A percentile compares a stretch with the other conserved stretches of the same genome.
These are phyloP conservation scores for Dothideomycetes sp. DNA, from an alignment of 2,329 filamentous ascomycete species.

Conservation along the genomic window DNA sequence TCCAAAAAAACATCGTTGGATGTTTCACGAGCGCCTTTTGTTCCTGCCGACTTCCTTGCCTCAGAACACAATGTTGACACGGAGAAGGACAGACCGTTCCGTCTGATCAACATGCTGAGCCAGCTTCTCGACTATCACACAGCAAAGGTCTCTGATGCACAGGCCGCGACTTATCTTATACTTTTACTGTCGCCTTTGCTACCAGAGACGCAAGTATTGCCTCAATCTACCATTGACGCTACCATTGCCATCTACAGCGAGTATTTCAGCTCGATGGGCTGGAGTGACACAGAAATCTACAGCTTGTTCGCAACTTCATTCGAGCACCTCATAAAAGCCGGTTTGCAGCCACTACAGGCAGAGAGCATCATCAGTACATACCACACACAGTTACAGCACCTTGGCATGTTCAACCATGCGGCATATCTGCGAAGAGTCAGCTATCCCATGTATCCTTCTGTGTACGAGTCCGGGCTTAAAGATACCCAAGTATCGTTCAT, in stretches of 20 bases:
- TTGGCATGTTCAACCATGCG: slow-evolving; percentile 42
- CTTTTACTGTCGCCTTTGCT: slow-evolving; percentile 39
- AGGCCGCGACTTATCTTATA: slow-evolving; percentile 39
- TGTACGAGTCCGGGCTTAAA: slow-evolving; percentile 48
- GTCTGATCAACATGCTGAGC: slow-evolving; percentile 34
- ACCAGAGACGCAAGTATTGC: slow-evolving; percentile 31
- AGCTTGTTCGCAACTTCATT: slow-evolving; percentile 33
- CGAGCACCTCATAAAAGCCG: slow-evolving; percentile 32
- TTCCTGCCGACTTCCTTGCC: slow-evolving; percentile 29
- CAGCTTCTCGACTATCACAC: slow-evolving; percentile 36
- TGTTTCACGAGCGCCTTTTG: slow-evolving; percentile 21
- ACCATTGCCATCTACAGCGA: slow-evolving; percentile 33
- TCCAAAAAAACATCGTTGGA: background rate
- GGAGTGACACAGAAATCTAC: slow-evolving; percentile 31
- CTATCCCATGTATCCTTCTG: slow-evolving; percentile 46
- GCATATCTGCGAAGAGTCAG: slow-evolving; percentile 47
- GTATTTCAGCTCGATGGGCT: slow-evolving; percentile 29
- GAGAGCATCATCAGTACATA: slow-evolving; percentile 49
- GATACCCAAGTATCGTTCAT: slow-evolving; percentile 46
- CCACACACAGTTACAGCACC: slow-evolving; percentile 44
- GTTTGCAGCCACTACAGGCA: slow-evolving; percentile 42
- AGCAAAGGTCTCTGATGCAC: slow-evolving; percentile 33
- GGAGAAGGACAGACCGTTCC: slow-evolving; percentile 29
- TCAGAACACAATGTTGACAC: slow-evolving; percentile 25
- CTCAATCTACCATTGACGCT: slow-evolving; percentile 23